Conservation (phyloP, 2,329 filamentous ascomycete species). For the Claviceps sp. region DNA sequence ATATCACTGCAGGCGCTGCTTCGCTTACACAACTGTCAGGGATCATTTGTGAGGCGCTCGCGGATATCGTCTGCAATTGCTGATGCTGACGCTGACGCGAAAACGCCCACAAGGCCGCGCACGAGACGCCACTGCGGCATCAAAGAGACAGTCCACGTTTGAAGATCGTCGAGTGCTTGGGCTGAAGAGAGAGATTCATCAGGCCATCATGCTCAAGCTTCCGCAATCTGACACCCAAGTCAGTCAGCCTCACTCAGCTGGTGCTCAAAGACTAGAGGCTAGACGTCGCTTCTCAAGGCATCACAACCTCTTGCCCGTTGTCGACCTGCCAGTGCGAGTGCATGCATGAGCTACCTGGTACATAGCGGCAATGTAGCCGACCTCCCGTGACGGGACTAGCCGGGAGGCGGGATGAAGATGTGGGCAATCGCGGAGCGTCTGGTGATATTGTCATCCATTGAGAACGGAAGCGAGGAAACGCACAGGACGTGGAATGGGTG, state of each 20-base stretch:
- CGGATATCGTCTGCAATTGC: not conserved
- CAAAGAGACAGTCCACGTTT: not conserved
- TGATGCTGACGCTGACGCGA: not conserved
- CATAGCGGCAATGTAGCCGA: not conserved
- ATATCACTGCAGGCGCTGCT: not conserved
- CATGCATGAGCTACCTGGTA: conserved; percentile 3
- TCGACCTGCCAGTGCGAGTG: conserved; percentile 13
- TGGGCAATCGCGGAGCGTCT: no score
- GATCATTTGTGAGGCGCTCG: not conserved
- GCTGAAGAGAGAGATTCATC: not conserved
- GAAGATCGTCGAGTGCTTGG: not conserved
- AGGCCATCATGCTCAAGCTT: not conserved
- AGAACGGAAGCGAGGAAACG: no score
- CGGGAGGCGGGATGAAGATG: no score
- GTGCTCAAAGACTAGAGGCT: not conserved
- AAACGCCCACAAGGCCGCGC: no score
- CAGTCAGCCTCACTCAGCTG: not conserved
- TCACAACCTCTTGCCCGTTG: conserved; percentile 9
- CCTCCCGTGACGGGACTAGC: not conserved
- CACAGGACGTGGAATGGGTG: no score
- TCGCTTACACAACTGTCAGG: not conserved
- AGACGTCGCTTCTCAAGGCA: conserved; percentile 3
- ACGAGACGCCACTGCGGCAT: not conserved
- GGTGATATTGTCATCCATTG: no score
- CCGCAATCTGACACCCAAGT: not conserved